These are phyloP conservation scores for Nepenthes gracilis DNA, from an alignment of 148 eudicot genomes.

Conservation along the genomic window DNA sequence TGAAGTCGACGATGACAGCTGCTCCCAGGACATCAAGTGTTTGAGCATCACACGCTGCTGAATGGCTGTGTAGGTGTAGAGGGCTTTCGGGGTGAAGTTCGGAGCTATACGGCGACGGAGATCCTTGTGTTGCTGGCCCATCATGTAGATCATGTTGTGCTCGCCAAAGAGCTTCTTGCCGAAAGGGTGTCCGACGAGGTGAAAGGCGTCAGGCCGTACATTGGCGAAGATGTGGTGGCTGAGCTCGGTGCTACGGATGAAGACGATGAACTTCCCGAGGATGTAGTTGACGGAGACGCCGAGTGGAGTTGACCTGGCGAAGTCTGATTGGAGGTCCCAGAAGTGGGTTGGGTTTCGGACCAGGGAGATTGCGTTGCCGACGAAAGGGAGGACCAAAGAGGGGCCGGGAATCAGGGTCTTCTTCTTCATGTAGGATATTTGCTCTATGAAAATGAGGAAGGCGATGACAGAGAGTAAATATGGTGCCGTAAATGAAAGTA, in stretches of 20 bases:
- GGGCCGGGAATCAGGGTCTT: constrained; percentile 52
- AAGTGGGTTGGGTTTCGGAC: constrained; percentile 40
- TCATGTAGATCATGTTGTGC: constrained; percentile 61
- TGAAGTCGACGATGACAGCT: background rate
- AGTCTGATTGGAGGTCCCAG: constrained; percentile 47
- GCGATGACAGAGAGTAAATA: background rate
- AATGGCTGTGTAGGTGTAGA: constrained; percentile 32
- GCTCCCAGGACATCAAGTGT: constrained; percentile 19
- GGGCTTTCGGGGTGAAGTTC: constrained; percentile 58
- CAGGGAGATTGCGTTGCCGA: constrained; percentile 44
- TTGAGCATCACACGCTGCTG: constrained; percentile 34
- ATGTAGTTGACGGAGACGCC: constrained; percentile 65
- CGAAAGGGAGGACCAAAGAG: constrained; percentile 33
- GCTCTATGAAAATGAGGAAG: constrained; percentile 31
- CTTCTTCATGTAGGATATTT: constrained; percentile 33
- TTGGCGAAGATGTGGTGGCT: constrained; percentile 59
- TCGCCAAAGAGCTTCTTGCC: constrained; percentile 70
- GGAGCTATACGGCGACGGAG: constrained; percentile 60
- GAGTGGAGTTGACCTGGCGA: constrained; percentile 31
- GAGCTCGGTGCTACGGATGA: constrained; percentile 38
- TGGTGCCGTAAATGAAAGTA: too few species aligned
- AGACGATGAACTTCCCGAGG: constrained; percentile 38
- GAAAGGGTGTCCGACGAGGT: constrained; percentile 66
- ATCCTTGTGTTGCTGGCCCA: constrained; percentile 69
- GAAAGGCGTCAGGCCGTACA: constrained; percentile 59